Evolutionary conservation across 208 protist species (phyloP).

Genomic region (Endotrypanum monterogeii): DNA sequence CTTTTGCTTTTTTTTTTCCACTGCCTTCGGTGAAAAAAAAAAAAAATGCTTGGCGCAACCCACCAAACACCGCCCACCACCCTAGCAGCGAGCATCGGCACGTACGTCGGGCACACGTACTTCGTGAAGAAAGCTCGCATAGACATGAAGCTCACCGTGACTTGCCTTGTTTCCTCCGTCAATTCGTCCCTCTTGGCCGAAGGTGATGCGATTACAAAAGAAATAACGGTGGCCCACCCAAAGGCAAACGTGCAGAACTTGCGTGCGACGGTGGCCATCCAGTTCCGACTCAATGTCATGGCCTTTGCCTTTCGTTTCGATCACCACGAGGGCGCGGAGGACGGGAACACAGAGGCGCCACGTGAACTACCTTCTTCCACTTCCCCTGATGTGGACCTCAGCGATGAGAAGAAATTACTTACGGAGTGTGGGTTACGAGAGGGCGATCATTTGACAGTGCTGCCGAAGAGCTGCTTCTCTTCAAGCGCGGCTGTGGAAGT

Average conservation of each 20-base stretch:
- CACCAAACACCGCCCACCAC: neutral
- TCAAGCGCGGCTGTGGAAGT: neutral
- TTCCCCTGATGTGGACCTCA: constrained; percentile 46
- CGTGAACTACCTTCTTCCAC: neutral
- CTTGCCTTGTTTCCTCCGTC: constrained; percentile 48
- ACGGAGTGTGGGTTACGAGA: constrained; percentile 68
- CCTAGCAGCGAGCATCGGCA: neutral
- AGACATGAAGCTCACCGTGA: constrained; percentile 73
- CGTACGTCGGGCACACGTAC: no score
- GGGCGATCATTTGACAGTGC: constrained; percentile 60
- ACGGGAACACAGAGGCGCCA: neutral
- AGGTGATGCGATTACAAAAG: constrained; percentile 49
- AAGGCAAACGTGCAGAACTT: constrained; percentile 72
- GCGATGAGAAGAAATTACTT: constrained; percentile 63
- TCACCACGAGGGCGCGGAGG: neutral
- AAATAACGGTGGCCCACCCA: constrained; percentile 76
- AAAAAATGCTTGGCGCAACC: no score
- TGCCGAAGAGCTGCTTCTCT: constrained; percentile 33
- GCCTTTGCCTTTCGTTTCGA: constrained; percentile 55
- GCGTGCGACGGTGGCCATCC: constrained; percentile 70
- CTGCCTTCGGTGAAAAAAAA: no score
- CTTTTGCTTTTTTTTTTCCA: constrained; percentile 3
- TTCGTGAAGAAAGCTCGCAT: neutral
- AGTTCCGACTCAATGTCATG: constrained; percentile 64
- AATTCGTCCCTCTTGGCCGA: constrained; percentile 41